Percentiles rank a stretch among this genome's conserved stretches.
phyloP scores from a whole-genome alignment of 2,329 filamentous ascomycete species.

The Trichoderma guizhouense region DNA sequence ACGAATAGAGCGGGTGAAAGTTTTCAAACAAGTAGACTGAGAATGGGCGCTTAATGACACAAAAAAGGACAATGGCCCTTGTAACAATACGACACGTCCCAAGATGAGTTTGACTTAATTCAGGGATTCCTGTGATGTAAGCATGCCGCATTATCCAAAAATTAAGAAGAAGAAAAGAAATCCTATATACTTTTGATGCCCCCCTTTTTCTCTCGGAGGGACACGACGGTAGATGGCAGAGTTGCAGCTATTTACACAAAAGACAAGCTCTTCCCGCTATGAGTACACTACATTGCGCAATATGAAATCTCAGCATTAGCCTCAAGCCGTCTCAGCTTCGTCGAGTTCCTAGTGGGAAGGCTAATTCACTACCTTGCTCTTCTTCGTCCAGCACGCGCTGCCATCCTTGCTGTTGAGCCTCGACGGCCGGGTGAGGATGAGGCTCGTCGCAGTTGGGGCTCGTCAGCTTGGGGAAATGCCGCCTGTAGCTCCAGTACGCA shows the following conservation, averaged over 20 bases:
- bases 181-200: background rate
- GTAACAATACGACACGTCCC: conserved; percentile 22
- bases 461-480: conserved; percentile 58
- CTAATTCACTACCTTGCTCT: conserved; percentile 42
- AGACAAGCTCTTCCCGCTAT: background rate
- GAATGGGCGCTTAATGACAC: conserved; percentile 19
- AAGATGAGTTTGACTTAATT: background rate
- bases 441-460: conserved; percentile 55
- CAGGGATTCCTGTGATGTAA: background rate
- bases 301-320: background rate
- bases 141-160: background rate
- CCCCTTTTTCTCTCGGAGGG: background rate
- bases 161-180: background rate
- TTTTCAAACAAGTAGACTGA: background rate
- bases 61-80: conserved; percentile 7
- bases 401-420: conserved; percentile 34
- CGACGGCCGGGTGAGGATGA: conserved; percentile 46
- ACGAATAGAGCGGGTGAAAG: conserved; percentile 44
- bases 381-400: conserved; percentile 53
- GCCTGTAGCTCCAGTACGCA: conserved; percentile 63
- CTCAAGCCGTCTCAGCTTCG: background rate
- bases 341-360: conserved; percentile 3
- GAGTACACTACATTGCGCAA: background rate
- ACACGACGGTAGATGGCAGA: background rate
- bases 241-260: background rate